Evolutionary conservation across 805 yeast genomes (phyloP).

Genomic region (Yamadazyma paraphyllophila): DNA sequence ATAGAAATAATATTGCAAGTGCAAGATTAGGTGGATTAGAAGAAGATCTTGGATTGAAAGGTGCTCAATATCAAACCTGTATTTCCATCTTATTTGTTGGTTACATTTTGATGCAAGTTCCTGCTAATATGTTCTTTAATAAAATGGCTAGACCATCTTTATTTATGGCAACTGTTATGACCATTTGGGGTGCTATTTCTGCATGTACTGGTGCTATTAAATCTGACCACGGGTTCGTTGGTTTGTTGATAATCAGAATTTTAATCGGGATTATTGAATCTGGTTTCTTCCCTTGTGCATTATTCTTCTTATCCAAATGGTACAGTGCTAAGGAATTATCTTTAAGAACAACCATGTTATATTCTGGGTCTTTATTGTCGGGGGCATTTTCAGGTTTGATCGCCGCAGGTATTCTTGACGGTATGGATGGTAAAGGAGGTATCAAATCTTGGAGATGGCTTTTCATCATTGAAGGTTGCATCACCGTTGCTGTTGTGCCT

Average conservation of each 20-base stretch:
- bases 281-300: slow-evolving; percentile 46
- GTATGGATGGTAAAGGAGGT: slow-evolving; percentile 39
- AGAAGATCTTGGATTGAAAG: slow-evolving; percentile 40
- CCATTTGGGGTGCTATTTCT: slow-evolving; percentile 49
- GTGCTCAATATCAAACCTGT: slow-evolving; percentile 47
- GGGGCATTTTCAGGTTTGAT: slow-evolving; percentile 57
- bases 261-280: slow-evolving; percentile 49
- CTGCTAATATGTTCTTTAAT: slow-evolving; percentile 47
- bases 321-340: slow-evolving; percentile 51
- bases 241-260: slow-evolving; percentile 46
- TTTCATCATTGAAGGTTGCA: slow-evolving; percentile 54
- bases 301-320: slow-evolving; percentile 54
- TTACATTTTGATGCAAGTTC: slow-evolving; percentile 40
- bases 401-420: slow-evolving; percentile 51
- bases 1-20: slow-evolving; percentile 53
- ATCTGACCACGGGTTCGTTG: slow-evolving; percentile 31
- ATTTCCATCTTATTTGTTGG: slow-evolving; percentile 53
- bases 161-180: slow-evolving; percentile 49
- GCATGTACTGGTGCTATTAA: slow-evolving; percentile 49
- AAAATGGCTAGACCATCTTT: slow-evolving; percentile 49
- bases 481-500: slow-evolving; percentile 47
- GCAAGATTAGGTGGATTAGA: slow-evolving; percentile 52
- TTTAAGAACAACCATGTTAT: slow-evolving; percentile 48
- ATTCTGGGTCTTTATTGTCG: slow-evolving; percentile 50
- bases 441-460: slow-evolving; percentile 55